These are phyloP conservation scores for Aegilops umbellulata DNA, from an alignment of 176 grass and related monocot species.

Conservation along the genomic window DNA sequence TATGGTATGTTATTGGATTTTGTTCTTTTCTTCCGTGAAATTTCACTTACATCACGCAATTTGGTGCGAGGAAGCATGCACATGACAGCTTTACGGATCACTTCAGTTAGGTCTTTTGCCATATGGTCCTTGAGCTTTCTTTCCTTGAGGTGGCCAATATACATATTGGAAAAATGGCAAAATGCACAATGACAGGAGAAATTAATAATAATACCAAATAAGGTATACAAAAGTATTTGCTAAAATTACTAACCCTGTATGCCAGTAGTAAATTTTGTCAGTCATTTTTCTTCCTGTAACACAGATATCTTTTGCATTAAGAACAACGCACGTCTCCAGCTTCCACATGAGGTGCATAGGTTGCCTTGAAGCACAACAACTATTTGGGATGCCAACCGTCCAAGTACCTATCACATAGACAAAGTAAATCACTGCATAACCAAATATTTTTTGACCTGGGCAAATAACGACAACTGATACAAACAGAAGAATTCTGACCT, in stretches of 20 bases:
- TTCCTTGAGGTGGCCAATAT: constrained; percentile 89
- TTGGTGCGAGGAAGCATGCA: constrained; percentile 86
- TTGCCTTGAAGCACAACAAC: background rate
- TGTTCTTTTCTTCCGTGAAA: background rate
- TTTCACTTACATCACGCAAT: constrained; percentile 80
- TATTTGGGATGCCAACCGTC: too few species aligned
- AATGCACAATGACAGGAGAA: background rate
- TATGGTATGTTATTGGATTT: too few species aligned
- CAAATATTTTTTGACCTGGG: too few species aligned
- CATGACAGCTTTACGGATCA: constrained; percentile 83
- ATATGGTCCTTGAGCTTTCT: constrained; percentile 88
- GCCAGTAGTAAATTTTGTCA: constrained; percentile 86
- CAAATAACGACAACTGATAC: too few species aligned
- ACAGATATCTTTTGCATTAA: constrained; percentile 90
- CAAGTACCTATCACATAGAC: too few species aligned
- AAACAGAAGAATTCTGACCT: too few species aligned
- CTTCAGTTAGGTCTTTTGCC: constrained; percentile 89
- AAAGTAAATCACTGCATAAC: too few species aligned
- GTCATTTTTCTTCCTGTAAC: constrained; percentile 90
- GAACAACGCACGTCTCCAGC: constrained; percentile 83
- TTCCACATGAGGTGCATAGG: constrained; percentile 73
- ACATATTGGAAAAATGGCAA: constrained; percentile 28
- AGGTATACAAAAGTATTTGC: background rate
- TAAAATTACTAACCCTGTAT: constrained; percentile 53
- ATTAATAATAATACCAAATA: constrained; percentile 7